Evolutionary conservation across 2,329 filamentous ascomycete genomes (phyloP), one percentile per base, ranked within the genome.

Genomic region (Sodiomyces alkalinus): DNA sequence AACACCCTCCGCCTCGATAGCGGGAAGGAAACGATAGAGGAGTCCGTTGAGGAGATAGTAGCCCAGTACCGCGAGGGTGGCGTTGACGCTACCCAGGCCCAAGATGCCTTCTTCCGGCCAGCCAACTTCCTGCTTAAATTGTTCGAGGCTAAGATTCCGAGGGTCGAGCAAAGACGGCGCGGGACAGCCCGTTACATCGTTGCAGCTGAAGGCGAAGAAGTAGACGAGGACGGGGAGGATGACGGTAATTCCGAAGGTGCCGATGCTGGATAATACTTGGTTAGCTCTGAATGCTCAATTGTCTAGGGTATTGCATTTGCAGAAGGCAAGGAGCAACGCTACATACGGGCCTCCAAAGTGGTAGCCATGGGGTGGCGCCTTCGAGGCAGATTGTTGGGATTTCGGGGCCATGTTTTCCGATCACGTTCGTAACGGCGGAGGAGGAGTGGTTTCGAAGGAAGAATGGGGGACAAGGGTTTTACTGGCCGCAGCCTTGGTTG

Each of bases 131-230:
- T 60, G 49, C 58, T 87, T 90, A 41, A 94, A 58, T 42, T 70
- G 68, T 13, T 76, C 68, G 26, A 85, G 58, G 22, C 74, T 74
- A 34, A 93, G 56, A 7, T 69, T 78, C 32, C 67, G 74, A 18
- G 80, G 85, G 40, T 67, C 64, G 20, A 92, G 65, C 7, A 87
- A 63, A 4, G 80, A 83, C 4, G 86, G 83, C 3, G 81, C 76
- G 26, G 87, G 90, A 48, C 90, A 96, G 33, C 90, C 87, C 7
- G 82, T 78, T 38, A 92, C 62, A 51, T 96, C 86, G 57, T 94
- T 96, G 66, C 87, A 94, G 43, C 78, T 62, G 47, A 94, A 92
- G 26, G 75, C 67, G 47, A 87, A 77, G 42, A 74, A 49, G 55
- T 90, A 92, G 41, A 83, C 69, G 38, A 86, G 64, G 22, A 85